phyloP scores from a whole-genome alignment of 1,284 basidiomycete genomes.

The Austroboletus niveus region DNA sequence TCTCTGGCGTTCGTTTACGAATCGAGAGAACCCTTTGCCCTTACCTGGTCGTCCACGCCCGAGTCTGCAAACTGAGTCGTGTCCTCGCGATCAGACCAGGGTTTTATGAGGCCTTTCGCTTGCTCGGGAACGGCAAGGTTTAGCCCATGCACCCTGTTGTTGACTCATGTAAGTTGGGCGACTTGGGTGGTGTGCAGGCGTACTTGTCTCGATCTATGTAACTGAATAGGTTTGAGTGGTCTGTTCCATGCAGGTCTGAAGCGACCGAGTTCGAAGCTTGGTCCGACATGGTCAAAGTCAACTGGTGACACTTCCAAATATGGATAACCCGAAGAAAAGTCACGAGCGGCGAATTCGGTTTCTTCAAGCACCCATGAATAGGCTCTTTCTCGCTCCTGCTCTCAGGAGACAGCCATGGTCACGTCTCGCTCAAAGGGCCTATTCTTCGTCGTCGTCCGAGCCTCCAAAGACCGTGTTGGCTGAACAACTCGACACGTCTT shows the following conservation, averaged over 20 bases:
- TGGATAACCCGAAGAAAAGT: neutral
- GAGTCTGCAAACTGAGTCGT: conserved; percentile 64
- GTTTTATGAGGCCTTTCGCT: conserved; percentile 72
- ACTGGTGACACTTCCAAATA: neutral
- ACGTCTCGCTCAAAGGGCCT: conserved; percentile 9
- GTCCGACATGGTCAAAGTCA: conserved; percentile 7
- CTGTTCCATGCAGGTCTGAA: conserved; percentile 36
- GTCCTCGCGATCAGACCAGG: conserved; percentile 76
- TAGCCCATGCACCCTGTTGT: conserved; percentile 69
- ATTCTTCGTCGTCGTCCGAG: conserved; percentile 15
- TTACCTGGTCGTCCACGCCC: conserved; percentile 77
- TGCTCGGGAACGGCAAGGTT: conserved; percentile 75
- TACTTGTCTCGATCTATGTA: conserved; percentile 73
- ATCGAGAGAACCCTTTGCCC: conserved; percentile 14
- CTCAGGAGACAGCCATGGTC: conserved; percentile 15
- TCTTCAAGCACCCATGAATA: conserved; percentile 19
- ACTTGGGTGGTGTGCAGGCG: conserved; percentile 16
- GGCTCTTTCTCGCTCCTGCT: conserved; percentile 12
- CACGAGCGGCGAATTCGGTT: neutral
- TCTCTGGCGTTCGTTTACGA: neutral
- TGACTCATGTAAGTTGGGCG: neutral
- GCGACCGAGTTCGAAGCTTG: conserved; percentile 24
- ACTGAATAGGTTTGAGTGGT: conserved; percentile 56
- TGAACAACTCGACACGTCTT: conserved; percentile 2
- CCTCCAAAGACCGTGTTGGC: neutral